These are phyloP conservation scores for Jackrogersella minutella DNA, from an alignment of 495 filamentous ascomycete species.

Conservation along the genomic window DNA sequence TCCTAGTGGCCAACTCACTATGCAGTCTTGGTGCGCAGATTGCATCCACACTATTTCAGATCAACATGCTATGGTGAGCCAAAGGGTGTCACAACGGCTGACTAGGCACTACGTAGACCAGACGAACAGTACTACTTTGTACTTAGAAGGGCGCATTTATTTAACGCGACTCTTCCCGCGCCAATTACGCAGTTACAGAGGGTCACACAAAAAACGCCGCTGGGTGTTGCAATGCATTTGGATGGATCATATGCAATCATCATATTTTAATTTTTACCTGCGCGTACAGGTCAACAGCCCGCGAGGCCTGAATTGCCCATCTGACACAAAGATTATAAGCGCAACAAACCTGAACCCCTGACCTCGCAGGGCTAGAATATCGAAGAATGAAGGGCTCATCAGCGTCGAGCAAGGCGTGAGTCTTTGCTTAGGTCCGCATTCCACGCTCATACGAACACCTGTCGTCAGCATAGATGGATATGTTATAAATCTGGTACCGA, in stretches of 20 bases:
- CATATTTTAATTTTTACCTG: slow-evolving; percentile 12
- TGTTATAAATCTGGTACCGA: slow-evolving; percentile 7
- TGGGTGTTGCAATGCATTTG: slow-evolving; percentile 39
- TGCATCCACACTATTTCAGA: slow-evolving; percentile 29
- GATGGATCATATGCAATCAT: slow-evolving; percentile 28
- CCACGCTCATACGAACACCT: neutral
- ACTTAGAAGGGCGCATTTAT: slow-evolving; percentile 10
- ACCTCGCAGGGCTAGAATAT: neutral
- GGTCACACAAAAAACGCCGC: slow-evolving; percentile 30
- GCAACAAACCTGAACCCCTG: slow-evolving; percentile 6
- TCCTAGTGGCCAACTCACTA: slow-evolving; percentile 32
- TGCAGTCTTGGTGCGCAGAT: slow-evolving; percentile 29
- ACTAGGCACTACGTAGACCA: slow-evolving; percentile 11
- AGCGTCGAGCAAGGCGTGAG: slow-evolving; percentile 8
- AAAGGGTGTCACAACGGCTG: slow-evolving; percentile 24
- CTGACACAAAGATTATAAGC: slow-evolving; percentile 26
- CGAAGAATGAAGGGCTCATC: neutral
- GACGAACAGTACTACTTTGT: neutral
- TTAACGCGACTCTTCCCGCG: slow-evolving; percentile 20
- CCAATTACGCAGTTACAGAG: slow-evolving; percentile 24
- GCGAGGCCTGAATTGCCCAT: slow-evolving; percentile 19
- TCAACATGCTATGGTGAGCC: slow-evolving; percentile 27
- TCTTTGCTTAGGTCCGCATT: neutral
- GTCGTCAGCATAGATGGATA: slow-evolving; percentile 22
- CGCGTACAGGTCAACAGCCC: slow-evolving; percentile 22